Evolutionary conservation across 1,284 basidiomycete genomes (phyloP).

Genomic region (Ustilago crameri): DNA sequence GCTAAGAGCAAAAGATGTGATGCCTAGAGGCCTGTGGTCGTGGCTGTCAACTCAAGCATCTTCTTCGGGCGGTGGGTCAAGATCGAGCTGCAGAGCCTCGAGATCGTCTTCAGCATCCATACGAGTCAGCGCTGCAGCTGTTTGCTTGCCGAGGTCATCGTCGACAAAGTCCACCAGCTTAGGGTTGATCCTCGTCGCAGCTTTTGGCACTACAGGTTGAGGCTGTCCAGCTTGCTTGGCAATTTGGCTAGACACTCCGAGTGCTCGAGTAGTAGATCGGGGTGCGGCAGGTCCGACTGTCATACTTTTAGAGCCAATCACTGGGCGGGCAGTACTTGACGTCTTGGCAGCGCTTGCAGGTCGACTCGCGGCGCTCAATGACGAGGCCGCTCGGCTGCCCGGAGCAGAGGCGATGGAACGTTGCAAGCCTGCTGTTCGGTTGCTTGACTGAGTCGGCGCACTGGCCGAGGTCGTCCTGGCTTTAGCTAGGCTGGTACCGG

Average conservation of each 20-base stretch:
- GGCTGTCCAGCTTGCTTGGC: background rate
- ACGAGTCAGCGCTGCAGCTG: slow-evolving; percentile 17
- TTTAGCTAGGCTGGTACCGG: background rate
- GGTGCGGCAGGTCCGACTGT: background rate
- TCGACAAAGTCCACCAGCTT: slow-evolving; percentile 40
- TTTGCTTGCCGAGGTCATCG: slow-evolving; percentile 42
- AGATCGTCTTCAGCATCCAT: slow-evolving; percentile 25
- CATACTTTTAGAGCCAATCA: background rate
- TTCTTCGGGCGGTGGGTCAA: slow-evolving; percentile 7
- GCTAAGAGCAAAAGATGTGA: no score
- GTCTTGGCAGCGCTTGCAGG: background rate
- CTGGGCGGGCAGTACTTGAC: background rate
- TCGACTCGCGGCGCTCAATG: slow-evolving; percentile 2
- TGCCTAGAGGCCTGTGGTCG: no score
- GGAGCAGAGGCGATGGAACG: slow-evolving; percentile 33
- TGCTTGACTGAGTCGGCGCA: background rate
- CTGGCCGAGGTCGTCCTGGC: slow-evolving; percentile 1
- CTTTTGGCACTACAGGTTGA: slow-evolving; percentile 1
- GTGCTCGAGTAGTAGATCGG: background rate
- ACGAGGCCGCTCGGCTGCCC: slow-evolving; percentile 7
- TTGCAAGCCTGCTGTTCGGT: slow-evolving; percentile 21
- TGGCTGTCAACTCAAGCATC: slow-evolving; percentile 5
- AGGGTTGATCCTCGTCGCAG: slow-evolving; percentile 23
- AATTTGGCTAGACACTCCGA: background rate
- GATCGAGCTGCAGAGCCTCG: slow-evolving; percentile 30